Conservation (phyloP, 2,329 filamentous ascomycete genomes). For the Pyrenochaeta sp. region DNA sequence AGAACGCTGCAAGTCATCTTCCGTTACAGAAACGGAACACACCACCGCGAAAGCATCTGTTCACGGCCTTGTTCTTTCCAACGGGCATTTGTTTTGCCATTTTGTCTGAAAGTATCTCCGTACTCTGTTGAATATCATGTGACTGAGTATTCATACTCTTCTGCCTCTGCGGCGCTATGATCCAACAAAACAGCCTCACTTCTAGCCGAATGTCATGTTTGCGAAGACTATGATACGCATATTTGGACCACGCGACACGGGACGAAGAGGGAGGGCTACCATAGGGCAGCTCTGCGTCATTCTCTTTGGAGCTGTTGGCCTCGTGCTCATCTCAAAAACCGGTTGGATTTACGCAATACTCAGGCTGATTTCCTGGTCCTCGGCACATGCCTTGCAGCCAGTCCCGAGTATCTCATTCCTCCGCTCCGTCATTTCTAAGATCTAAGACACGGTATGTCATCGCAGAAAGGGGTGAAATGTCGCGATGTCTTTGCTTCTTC, state of each 20-base stretch:
- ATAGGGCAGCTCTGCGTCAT: constrained; percentile 13
- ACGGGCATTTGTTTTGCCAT: constrained; percentile 8
- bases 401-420: not conserved
- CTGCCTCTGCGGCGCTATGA: not conserved
- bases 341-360: constrained; percentile 13
- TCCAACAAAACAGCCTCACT: not conserved
- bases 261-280: constrained; percentile 8
- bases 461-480: constrained; percentile 1
- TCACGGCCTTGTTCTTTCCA: constrained; percentile 2
- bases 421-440: not conserved
- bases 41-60: constrained; percentile 9
- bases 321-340: constrained; percentile 18
- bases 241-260: constrained; percentile 28
- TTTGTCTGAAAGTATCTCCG: not conserved
- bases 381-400: constrained; percentile 7
- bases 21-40: constrained; percentile 17
- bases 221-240: constrained; percentile 5
- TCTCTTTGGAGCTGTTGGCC: constrained; percentile 3
- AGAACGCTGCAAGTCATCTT: constrained; percentile 22
- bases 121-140: not conserved
- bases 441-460: constrained; percentile 7
- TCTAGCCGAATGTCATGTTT: too few relatives aligned
- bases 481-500: constrained; percentile 8
- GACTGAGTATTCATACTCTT: not conserved
- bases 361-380: constrained; percentile 6